Evolutionary conservation across 352 stramenopile genomes (phyloP), one percentile per base, ranked within the genome.

Genomic region (Phytophthora quininea): DNA sequence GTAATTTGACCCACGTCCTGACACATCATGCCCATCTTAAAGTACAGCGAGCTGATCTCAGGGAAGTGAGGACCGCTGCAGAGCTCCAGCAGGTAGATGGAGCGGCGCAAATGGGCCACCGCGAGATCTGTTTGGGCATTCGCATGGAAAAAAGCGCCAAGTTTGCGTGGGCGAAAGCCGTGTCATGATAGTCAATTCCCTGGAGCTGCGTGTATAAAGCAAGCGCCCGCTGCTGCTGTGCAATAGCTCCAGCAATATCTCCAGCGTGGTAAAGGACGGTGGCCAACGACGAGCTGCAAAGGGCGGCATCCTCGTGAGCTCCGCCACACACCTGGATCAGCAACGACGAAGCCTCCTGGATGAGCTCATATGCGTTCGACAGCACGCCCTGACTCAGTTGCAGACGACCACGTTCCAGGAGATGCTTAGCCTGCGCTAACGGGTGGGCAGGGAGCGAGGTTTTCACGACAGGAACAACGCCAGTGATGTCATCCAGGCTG

Each of bases 1-100:
- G 84, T 83, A 46, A 96, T 84, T 49, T 98, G 90, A 3, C 84
- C 88, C 24, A 94, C 80, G 60, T 98, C 90, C 51, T 97, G 90
- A 79, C 97, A 99, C 71, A 98, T 94, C 61, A 91, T 97, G 50
- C 95, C 96, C 75, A 98, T 88, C 71, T 97, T 97, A 73, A 98
- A 93, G 73, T 98, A 79, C 3, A 94, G 80, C 51, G 87, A 88
- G 46, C 86, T 92, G 57, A 98, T 88, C 71, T 98, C 93, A 7
- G 91, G 79, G 65, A 96, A 96, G 62, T 97, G 87, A 49, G 87
- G 87, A 3, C 97, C 96, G 29, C 79, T 90, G 69, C 97, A 89
- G 30, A 98, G 77, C 71, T 99, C 95, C 58, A 98, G 88, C 47
- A 99, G 69, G 65, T 98, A 98, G 65, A 98, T 90, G 7, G 91